Evolutionary conservation across 2,329 filamentous ascomycete genomes (phyloP), one percentile per base, ranked within the genome.

Genomic region (Monilinia polystroma): DNA sequence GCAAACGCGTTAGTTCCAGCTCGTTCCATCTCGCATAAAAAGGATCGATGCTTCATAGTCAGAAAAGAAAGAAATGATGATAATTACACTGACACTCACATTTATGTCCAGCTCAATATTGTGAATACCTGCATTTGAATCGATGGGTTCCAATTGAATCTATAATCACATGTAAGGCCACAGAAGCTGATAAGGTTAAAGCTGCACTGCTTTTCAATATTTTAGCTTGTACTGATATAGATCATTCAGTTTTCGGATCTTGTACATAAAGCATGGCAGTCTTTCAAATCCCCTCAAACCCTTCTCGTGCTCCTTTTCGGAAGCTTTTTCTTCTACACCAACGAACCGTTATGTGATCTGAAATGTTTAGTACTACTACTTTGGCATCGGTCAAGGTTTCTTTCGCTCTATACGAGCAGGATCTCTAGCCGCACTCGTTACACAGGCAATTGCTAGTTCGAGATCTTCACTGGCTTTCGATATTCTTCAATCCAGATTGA

Each of bases 391-490:
- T 49, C 45, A 32, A 49, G 29, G 10, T 18, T 51, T 18, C 45
- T 51, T 38, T 32, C 45, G 5, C 7, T 8, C 58, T 38, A 62
- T 32, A 51, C 7, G 45, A 51, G 20, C n/a, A 52, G 4, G 3
- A 18, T 52, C 23, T 52, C 23, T 29, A 29, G 23, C 47, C 47
- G n/a, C n/a, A 51, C 8, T 51, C 29, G 18, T 12, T 45, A n/a
- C 38, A 58, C n/a, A n/a, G 14, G 45, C 45, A 38, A 12, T 29
- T 60, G 18, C 20, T 51, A 60, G 45, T 52, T 26, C 26, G 45
- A 51, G 58, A 62, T 51, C 29, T 62, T 4, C 29, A 51, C 45
- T 51, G 58, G 58, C n/a, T 51, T 12, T 26, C 8, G n/a, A 32
- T n/a, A 12, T n/a, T 32, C 38, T 62, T 35, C n/a, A 38, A 51